A percentile compares a stretch with the other conserved stretches of the same genome.
Evolutionary conservation across 192 early-diverging fungal species (phyloP).

Genomic region (Gamsiella multidivaricata): DNA sequence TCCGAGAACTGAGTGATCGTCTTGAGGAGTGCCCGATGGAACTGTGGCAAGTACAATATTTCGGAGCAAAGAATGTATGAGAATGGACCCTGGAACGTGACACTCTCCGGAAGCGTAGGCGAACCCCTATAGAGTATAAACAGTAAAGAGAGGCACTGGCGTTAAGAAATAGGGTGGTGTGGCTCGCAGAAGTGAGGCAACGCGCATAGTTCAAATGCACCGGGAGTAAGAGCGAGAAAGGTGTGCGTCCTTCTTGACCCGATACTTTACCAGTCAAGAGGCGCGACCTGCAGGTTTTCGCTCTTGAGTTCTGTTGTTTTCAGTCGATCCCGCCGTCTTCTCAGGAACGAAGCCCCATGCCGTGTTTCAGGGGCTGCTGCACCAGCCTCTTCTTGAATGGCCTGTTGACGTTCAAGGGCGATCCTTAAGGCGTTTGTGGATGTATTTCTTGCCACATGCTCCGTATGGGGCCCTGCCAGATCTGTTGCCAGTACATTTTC

Average conservation of each 20-base stretch:
- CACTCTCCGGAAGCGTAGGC: slow-evolving; percentile 22
- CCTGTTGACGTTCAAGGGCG: slow-evolving; percentile 1
- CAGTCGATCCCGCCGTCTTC: not conserved
- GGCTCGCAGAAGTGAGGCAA: too few species aligned
- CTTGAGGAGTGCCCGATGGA: slow-evolving; percentile 35
- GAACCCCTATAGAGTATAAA: slow-evolving; percentile 27
- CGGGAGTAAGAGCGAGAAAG: too few species aligned
- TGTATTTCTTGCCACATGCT: slow-evolving; percentile 37
- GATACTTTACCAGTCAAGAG: slow-evolving; percentile 36
- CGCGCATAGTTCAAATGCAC: too few species aligned
- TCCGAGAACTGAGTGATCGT: slow-evolving; percentile 43
- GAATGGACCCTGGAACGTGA: slow-evolving; percentile 31
- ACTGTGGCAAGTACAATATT: slow-evolving; percentile 45
- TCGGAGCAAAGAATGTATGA: slow-evolving; percentile 48
- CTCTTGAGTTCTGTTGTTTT: slow-evolving; percentile 13
- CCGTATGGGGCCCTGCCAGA: slow-evolving; percentile 33
- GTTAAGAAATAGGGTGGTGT: not conserved
- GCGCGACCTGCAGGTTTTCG: slow-evolving; percentile 20
- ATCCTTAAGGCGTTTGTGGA: slow-evolving; percentile 9
- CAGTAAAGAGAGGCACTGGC: not conserved
- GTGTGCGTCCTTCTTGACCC: not conserved
- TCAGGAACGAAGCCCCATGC: not conserved
- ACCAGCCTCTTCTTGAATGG: slow-evolving; percentile 2
- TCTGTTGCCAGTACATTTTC: slow-evolving; percentile 36
- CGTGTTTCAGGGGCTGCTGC: not conserved